Percentiles rank a stretch among this genome's conserved stretches.
Conservation (phyloP, 2,329 filamentous ascomycete genomes). For the Cercospora brassicicola region DNA sequence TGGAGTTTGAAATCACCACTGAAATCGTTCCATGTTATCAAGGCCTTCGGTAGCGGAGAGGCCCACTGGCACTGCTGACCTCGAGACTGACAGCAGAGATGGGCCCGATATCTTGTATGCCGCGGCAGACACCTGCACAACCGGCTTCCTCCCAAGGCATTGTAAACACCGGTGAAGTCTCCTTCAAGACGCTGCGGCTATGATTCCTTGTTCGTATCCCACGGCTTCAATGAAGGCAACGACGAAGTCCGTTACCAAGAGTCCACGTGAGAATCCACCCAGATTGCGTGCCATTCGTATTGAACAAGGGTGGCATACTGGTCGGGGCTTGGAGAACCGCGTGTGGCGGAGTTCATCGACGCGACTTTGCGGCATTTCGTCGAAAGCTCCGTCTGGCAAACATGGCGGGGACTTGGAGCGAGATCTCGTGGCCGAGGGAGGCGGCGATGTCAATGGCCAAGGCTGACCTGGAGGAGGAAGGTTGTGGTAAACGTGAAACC, state of each 20-base stretch:
- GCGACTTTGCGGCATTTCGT: not conserved
- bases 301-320: not conserved
- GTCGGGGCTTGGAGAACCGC: not conserved
- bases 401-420: not conserved
- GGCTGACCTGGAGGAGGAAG: not conserved
- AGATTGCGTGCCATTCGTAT: not conserved
- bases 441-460: not conserved
- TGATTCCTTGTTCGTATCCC: not conserved
- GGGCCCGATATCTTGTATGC: too few relatives aligned
- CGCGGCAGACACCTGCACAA: too few relatives aligned
- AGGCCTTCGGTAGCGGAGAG: too few relatives aligned
- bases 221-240: not conserved
- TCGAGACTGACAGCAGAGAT: too few relatives aligned
- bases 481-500: not conserved
- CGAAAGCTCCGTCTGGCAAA: not conserved
- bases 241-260: not conserved
- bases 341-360: not conserved
- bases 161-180: not conserved
- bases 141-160: too few relatives aligned
- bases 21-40: too few relatives aligned
- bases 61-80: too few relatives aligned
- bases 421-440: not conserved
- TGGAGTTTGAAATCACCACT: too few relatives aligned
- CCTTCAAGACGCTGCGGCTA: not conserved
- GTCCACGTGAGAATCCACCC: not conserved